A percentile compares a stretch with the other conserved stretches of the same genome.
Conservation (phyloP, 192 early-diverging fungal genomes). For the Haplosporangium gracile region DNA sequence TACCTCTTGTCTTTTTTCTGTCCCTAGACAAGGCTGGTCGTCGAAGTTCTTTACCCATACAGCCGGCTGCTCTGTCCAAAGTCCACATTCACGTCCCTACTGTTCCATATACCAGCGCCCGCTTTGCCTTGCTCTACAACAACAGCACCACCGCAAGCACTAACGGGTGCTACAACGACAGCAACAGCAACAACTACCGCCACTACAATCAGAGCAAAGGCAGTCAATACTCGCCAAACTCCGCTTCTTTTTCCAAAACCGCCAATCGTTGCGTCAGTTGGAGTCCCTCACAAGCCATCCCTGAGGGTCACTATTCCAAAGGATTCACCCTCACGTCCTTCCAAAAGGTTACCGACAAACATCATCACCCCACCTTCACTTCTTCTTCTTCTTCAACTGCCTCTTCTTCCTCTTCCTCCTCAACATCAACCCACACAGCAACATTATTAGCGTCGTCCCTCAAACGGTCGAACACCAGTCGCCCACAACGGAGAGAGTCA, state of each 20-base stretch:
- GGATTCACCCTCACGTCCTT: constrained; percentile 51
- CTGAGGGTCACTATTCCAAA: constrained; percentile 46
- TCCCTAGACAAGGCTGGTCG: neutral
- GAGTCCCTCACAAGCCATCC: constrained; percentile 51
- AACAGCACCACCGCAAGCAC: neutral
- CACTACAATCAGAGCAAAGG: neutral
- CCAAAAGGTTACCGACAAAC: constrained; percentile 16
- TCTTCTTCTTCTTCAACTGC: constrained; percentile 9
- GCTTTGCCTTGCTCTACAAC: neutral
- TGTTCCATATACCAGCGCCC: constrained; percentile 24
- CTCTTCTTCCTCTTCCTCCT: neutral
- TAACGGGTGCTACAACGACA: neutral
- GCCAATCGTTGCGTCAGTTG: constrained; percentile 31
- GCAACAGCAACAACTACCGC: neutral
- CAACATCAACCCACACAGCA: neutral
- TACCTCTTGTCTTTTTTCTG: neutral
- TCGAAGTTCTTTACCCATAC: constrained; percentile 30
- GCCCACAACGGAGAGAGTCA: constrained; percentile 9
- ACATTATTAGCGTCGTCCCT: neutral
- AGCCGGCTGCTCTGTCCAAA: constrained; percentile 22
- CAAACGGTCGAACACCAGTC: constrained; percentile 35
- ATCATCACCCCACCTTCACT: neutral
- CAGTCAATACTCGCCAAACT: neutral
- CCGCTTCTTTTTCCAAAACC: neutral
- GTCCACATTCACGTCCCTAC: constrained; percentile 22